Evolutionary conservation across 1,139 yeast species (phyloP).

Genomic region (Geotrichum europaeum): DNA sequence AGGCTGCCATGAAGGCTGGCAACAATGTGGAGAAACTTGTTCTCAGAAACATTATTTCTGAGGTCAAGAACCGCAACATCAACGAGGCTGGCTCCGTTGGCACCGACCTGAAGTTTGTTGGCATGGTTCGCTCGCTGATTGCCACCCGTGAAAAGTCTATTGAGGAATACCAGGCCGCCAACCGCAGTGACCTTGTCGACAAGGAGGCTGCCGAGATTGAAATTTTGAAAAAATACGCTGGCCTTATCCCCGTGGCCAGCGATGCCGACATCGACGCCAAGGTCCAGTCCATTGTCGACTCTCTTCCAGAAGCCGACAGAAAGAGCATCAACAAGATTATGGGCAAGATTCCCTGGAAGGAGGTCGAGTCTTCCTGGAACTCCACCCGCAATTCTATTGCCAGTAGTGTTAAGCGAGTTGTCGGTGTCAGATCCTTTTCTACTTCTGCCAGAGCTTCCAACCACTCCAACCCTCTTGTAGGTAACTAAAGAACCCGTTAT

Average conservation of each 20-base stretch:
- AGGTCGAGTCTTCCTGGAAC: conserved; percentile 48
- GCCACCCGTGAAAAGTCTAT: conserved; percentile 52
- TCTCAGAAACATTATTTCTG: conserved; percentile 50
- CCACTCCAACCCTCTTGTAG: conserved; percentile 52
- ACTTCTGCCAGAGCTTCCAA: conserved; percentile 22
- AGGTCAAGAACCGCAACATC: conserved; percentile 56
- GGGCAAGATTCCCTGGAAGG: conserved; percentile 45
- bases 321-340: conserved; percentile 40
- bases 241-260: conserved; percentile 46
- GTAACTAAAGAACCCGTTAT: conserved; percentile 25
- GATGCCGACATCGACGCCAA: conserved; percentile 44
- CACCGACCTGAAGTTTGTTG: conserved; percentile 46
- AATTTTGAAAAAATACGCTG: conserved; percentile 42
- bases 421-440: conserved; percentile 22
- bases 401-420: conserved; percentile 27
- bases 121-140: conserved; percentile 45
- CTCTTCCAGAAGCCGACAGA: conserved; percentile 29
- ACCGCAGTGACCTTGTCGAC: conserved; percentile 51
- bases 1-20: conserved; percentile 34
- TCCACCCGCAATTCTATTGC: conserved; percentile 39
- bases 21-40: conserved; percentile 42
- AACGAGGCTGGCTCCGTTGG: conserved; percentile 42
- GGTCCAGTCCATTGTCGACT: conserved; percentile 37
- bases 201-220: conserved; percentile 49
- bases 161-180: conserved; percentile 44